Evolutionary conservation across 1,284 basidiomycete species (phyloP), one percentile per base, ranked within the genome.

Genomic region (Pseudozyma thailandica): DNA sequence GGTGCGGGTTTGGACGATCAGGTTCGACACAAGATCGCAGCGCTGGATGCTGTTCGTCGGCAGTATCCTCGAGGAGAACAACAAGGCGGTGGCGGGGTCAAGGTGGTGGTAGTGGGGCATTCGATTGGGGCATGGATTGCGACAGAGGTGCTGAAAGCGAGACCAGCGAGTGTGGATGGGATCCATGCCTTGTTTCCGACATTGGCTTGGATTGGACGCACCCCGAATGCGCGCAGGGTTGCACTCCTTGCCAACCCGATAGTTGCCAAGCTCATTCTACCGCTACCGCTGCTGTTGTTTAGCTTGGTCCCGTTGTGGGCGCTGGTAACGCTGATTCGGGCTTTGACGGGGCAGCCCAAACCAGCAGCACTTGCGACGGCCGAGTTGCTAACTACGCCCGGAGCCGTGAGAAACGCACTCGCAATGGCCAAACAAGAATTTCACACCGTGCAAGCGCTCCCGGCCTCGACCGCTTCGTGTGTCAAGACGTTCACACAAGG

Each of bases 151-250:
- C 30, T 78, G 6, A 58, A 74, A 33, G 52, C 49, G 23, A 47
- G 70, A 20, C 50, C 51, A 7, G 54, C 50, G 4, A 39, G 42
- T 6, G 51, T 79, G 21, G 69, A 68, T 23, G 70, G 55, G 3
- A 5, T 78, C 42, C 76, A 79, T 38, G 38, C 69, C 27, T 52
- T 79, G 33, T 79, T 79, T 23, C 78, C 78, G 1, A 72, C 76
- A 15, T 18, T 79, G 21, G 57, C 58, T 33, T 62, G 74, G 58
- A 77, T 79, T 30, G 70, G 58, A 3, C 30, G 52, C 8, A 72
- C 75, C 15, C 74, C 76, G 10, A 79, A 77, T 38, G 78, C 71
- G 20, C 28, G 48, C 0, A 41, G 41, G 27, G 50, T 79, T 30
- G 30, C 37, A 38, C n/a, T 57, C 18, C 44, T 68, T 26, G 26